Evolutionary conservation across 108 stramenopile genomes (phyloP).

Genomic region (Nitzschia sp.): DNA sequence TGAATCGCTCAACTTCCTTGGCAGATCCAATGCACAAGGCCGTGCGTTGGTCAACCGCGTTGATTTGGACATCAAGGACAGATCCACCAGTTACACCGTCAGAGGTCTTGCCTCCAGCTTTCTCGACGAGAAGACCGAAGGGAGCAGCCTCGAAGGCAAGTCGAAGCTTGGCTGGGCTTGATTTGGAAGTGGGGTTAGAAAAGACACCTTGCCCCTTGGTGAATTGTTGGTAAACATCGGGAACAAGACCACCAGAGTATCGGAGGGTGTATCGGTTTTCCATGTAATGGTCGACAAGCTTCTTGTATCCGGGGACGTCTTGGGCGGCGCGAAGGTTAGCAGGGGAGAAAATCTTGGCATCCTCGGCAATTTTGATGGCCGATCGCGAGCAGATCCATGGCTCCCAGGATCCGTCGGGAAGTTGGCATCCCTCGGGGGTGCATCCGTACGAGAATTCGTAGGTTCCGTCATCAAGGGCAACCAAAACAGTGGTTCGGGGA

Average conservation of each 20-base stretch:
- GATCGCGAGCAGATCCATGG: constrained; percentile 70
- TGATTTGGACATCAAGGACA: constrained; percentile 73
- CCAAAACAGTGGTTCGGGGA: constrained; percentile 88
- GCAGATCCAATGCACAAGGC: constrained; percentile 66
- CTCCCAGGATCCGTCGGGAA: constrained; percentile 7
- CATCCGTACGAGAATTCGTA: constrained; percentile 77
- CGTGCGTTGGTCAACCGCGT: constrained; percentile 67
- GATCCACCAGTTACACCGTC: constrained; percentile 62
- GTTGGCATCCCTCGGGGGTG: constrained; percentile 5
- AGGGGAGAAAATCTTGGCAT: constrained; percentile 88
- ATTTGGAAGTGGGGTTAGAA: constrained; percentile 85
- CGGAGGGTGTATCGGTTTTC: constrained; percentile 92
- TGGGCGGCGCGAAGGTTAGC: constrained; percentile 92
- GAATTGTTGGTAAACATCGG: constrained; percentile 89
- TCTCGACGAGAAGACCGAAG: constrained; percentile 82
- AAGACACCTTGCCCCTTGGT: constrained; percentile 88
- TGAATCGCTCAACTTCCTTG: constrained; percentile 75
- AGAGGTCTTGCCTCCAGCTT: constrained; percentile 79
- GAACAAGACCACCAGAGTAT: constrained; percentile 83
- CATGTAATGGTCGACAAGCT: constrained; percentile 87
- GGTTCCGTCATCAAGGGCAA: constrained; percentile 80
- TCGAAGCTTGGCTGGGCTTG: constrained; percentile 88
- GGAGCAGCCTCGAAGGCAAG: constrained; percentile 94
- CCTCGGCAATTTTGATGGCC: constrained; percentile 48
- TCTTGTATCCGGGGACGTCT: constrained; percentile 84